These are phyloP conservation scores for Talaromyces amestolkiae DNA, from an alignment of 2,329 filamentous ascomycete genomes.

Conservation along the genomic window DNA sequence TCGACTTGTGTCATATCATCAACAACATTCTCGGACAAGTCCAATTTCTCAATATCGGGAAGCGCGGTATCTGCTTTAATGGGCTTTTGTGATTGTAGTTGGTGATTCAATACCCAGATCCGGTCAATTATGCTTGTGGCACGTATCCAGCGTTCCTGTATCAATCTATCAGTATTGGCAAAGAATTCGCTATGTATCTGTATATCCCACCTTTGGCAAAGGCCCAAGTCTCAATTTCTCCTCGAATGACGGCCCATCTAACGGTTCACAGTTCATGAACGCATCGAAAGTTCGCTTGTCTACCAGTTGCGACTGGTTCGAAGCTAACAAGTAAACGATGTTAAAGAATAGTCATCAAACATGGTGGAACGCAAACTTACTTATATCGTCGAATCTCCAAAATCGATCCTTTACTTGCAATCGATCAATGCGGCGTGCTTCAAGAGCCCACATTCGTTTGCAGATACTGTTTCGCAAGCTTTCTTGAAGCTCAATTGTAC, in stretches of 20 bases:
- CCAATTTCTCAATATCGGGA: slow-evolving; percentile 28
- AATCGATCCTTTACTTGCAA: slow-evolving; percentile 39
- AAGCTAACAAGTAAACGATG: slow-evolving; percentile 26
- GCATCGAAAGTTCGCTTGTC: slow-evolving; percentile 40
- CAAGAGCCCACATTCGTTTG: slow-evolving; percentile 43
- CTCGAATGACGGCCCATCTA: slow-evolving; percentile 36
- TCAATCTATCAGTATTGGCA: slow-evolving; percentile 23
- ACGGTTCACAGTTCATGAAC: slow-evolving; percentile 43
- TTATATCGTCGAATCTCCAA: slow-evolving; percentile 36
- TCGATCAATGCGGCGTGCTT: slow-evolving; percentile 42
- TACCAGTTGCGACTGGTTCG: slow-evolving; percentile 27
- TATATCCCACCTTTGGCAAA: slow-evolving; percentile 34
- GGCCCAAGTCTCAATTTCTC: slow-evolving; percentile 40
- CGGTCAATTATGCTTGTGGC: slow-evolving; percentile 35
- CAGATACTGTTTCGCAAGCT: slow-evolving; percentile 41
- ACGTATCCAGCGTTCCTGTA: slow-evolving; percentile 37
- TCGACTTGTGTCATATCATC: slow-evolving; percentile 40
- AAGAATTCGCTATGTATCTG: not conserved
- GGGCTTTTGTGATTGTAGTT: slow-evolving; percentile 33
- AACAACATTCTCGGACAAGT: slow-evolving; percentile 25
- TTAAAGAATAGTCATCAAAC: slow-evolving; percentile 5
- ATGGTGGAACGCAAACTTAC: slow-evolving; percentile 26
- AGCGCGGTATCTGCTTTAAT: slow-evolving; percentile 28
- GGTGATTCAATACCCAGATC: slow-evolving; percentile 36
- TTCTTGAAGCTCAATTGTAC: slow-evolving; percentile 41